phyloP scores from a whole-genome alignment of 2,329 filamentous ascomycete species.

The Penicillium concentricum region DNA sequence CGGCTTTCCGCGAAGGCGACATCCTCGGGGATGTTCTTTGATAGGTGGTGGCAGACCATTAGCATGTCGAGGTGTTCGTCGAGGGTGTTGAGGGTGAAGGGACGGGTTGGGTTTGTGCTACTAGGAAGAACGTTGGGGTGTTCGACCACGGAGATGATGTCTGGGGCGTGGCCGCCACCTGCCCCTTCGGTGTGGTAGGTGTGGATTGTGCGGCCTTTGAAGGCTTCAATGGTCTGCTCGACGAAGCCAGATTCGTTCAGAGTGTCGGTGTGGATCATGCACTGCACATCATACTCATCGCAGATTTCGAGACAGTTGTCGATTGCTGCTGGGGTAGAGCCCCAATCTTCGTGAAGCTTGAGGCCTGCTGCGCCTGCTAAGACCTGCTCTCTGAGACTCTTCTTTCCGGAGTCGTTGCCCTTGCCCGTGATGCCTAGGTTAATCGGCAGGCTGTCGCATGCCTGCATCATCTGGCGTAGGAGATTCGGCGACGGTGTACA shows the following conservation, averaged over 20 bases:
- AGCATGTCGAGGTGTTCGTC: constrained; percentile 98
- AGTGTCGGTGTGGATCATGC: constrained; percentile 92
- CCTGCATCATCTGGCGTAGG: constrained; percentile 86
- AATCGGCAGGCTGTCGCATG: constrained; percentile 74
- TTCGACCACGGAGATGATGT: constrained; percentile 93
- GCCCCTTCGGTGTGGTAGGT: constrained; percentile 97
- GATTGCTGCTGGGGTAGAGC: constrained; percentile 84
- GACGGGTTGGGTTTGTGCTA: constrained; percentile 88
- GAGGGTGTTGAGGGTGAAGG: constrained; percentile 86
- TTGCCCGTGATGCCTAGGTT: constrained; percentile 93
- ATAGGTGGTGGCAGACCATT: constrained; percentile 96
- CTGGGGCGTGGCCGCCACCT: constrained; percentile 89
- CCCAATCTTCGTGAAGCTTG: constrained; percentile 97
- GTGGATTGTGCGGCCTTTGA: constrained; percentile 86
- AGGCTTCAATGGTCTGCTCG: constrained; percentile 80
- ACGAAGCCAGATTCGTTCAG: constrained; percentile 98
- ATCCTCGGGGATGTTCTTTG: constrained; percentile 90
- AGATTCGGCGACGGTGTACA: constrained; percentile 85
- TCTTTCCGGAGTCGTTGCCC: constrained; percentile 76
- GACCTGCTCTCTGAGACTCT: constrained; percentile 74
- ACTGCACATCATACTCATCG: constrained; percentile 89
- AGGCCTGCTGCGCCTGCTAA: constrained; percentile 82
- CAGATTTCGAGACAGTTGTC: constrained; percentile 82
- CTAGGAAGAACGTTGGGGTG: constrained; percentile 84
- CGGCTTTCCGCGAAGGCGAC: constrained; percentile 92